phyloP scores from a whole-genome alignment of 139 green algal species.

The Tetratostichococcus sp. region DNA sequence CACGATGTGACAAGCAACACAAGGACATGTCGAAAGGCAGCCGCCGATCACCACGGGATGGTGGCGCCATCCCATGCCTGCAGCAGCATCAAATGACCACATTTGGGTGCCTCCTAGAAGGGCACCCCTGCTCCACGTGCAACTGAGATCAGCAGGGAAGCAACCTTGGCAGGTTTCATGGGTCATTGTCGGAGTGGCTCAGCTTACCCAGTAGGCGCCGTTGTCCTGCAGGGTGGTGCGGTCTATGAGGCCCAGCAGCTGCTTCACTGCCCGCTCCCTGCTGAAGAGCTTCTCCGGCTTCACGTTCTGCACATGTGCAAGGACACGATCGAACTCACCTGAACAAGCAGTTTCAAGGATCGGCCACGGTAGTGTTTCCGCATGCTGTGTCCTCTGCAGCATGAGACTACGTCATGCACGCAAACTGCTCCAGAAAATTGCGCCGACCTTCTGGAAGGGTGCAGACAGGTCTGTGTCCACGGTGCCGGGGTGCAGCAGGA shows the following conservation, averaged over 20 bases:
- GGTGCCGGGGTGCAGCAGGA: slow-evolving; percentile 84
- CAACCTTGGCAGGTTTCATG: too few species aligned
- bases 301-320: slow-evolving; percentile 42
- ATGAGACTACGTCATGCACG: neutral
- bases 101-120: too few species aligned
- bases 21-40: too few species aligned
- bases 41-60: too few species aligned
- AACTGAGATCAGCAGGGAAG: too few species aligned
- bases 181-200: too few species aligned
- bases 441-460: slow-evolving; percentile 72
- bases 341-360: neutral
- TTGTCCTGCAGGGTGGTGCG: slow-evolving; percentile 36
- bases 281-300: slow-evolving; percentile 73
- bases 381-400: neutral
- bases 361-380: too few species aligned
- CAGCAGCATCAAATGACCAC: too few species aligned
- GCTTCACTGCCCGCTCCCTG: slow-evolving; percentile 42
- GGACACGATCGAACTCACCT: neutral
- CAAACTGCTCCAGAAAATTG: too few species aligned
- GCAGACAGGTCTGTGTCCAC: slow-evolving; percentile 68
- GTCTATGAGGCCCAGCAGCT: slow-evolving; percentile 70
- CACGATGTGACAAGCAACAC: too few species aligned
- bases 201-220: slow-evolving; percentile 18
- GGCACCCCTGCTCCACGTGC: too few species aligned
- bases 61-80: too few species aligned